These are phyloP conservation scores for Anastatica hierochuntica DNA, from an alignment of 345 rosid species.

Conservation along the genomic window DNA sequence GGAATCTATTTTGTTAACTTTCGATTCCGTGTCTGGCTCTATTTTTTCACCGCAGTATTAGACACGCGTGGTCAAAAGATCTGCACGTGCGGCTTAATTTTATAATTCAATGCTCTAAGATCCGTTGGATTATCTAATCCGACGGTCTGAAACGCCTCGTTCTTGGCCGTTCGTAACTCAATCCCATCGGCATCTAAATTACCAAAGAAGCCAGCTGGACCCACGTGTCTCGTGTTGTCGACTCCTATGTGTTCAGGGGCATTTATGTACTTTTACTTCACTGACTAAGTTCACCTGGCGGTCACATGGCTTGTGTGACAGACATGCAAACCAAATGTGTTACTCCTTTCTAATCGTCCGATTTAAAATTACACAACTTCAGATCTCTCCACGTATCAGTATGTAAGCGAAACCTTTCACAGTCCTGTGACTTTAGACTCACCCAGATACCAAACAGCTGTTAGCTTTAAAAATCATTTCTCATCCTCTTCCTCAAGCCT, in stretches of 20 bases:
- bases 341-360: slow-evolving; percentile 13
- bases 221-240: slow-evolving; percentile 20
- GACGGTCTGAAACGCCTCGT: slow-evolving; percentile 1
- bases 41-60: background rate
- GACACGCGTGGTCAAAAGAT: too few relatives aligned
- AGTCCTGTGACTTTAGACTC: slow-evolving; percentile 16
- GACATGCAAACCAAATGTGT: slow-evolving; percentile 12
- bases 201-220: slow-evolving; percentile 17
- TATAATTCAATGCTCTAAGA: background rate
- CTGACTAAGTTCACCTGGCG: slow-evolving; percentile 2
- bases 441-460: slow-evolving; percentile 24
- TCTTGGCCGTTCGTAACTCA: background rate
- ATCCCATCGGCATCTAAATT: slow-evolving; percentile 6
- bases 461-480: slow-evolving; percentile 14
- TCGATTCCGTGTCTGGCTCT: slow-evolving; percentile 16
- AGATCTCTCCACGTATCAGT: slow-evolving; percentile 11
- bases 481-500: background rate
- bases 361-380: background rate
- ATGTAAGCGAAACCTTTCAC: background rate
- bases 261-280: slow-evolving; percentile 6
- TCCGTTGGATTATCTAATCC: slow-evolving; percentile 8
- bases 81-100: slow-evolving; percentile 15
- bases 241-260: background rate
- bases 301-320: slow-evolving; percentile 27
- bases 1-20: too few relatives aligned